Evolutionary conservation across 2,329 filamentous ascomycete species (phyloP).

Genomic region (Nemania serpens): DNA sequence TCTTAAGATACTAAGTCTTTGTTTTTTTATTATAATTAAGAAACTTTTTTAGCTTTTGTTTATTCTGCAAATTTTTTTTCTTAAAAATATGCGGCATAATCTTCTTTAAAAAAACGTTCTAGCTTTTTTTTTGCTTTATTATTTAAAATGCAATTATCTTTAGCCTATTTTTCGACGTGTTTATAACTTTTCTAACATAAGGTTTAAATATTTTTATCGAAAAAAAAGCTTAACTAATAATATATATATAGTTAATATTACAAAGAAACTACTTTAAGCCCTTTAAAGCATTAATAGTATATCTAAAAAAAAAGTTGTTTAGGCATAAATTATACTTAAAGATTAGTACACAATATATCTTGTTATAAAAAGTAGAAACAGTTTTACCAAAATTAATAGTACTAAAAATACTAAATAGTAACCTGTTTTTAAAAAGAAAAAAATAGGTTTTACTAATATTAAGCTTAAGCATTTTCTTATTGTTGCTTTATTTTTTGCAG

Average conservation of each 20-base stretch:
- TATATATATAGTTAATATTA: slow-evolving; percentile 87
- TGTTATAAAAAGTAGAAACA: slow-evolving; percentile 88
- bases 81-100: slow-evolving; percentile 92
- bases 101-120: slow-evolving; percentile 76
- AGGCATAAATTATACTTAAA: slow-evolving; percentile 81
- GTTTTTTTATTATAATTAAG: slow-evolving; percentile 86
- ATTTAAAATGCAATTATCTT: slow-evolving; percentile 95
- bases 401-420: slow-evolving; percentile 93
- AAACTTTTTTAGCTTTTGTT: slow-evolving; percentile 97
- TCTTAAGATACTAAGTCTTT: slow-evolving; percentile 82
- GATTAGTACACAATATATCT: slow-evolving; percentile 92
- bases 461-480: slow-evolving; percentile 77
- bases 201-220: slow-evolving; percentile 90
- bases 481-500: slow-evolving; percentile 72
- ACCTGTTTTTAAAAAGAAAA: slow-evolving; percentile 90
- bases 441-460: slow-evolving; percentile 90
- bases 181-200: slow-evolving; percentile 92
- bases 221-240: slow-evolving; percentile 91
- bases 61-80: slow-evolving; percentile 91
- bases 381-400: slow-evolving; percentile 89
- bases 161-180: slow-evolving; percentile 93
- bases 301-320: slow-evolving; percentile 85
- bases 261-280: slow-evolving; percentile 82
- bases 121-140: slow-evolving; percentile 74
- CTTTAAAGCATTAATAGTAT: slow-evolving; percentile 77